phyloP scores from a whole-genome alignment of 495 filamentous ascomycete genomes.

The Talaromyces nanjingensis region DNA sequence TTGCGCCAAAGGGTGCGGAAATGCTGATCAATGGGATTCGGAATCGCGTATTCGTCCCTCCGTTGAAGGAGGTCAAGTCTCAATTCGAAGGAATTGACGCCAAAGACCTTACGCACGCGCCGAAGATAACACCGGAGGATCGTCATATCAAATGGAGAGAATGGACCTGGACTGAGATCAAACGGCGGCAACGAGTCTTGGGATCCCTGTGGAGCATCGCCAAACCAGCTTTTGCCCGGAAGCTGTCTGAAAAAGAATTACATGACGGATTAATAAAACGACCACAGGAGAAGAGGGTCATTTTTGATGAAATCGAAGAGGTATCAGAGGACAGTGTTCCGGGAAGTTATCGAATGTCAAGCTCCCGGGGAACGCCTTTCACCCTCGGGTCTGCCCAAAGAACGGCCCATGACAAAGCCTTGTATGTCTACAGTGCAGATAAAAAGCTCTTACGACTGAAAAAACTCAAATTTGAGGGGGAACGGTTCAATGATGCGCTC shows the following conservation, averaged over 20 bases:
- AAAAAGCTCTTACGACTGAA: slow-evolving; percentile 30
- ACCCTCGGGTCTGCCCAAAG: slow-evolving; percentile 17
- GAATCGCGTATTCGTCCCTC: slow-evolving; percentile 57
- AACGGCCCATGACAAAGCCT: slow-evolving; percentile 20
- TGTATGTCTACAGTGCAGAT: slow-evolving; percentile 35
- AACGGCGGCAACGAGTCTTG: slow-evolving; percentile 41
- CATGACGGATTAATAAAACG: background rate
- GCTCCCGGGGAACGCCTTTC: slow-evolving; percentile 35
- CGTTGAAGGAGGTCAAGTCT: slow-evolving; percentile 37
- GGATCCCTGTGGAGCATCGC: slow-evolving; percentile 49
- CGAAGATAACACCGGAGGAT: slow-evolving; percentile 48
- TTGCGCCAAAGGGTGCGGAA: slow-evolving; percentile 44
- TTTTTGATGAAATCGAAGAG: slow-evolving; percentile 33
- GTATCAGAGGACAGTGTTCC: slow-evolving; percentile 23
- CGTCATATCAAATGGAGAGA: slow-evolving; percentile 46
- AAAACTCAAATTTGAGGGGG: slow-evolving; percentile 39
- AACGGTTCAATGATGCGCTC: slow-evolving; percentile 27
- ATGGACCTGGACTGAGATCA: slow-evolving; percentile 41
- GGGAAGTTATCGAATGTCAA: slow-evolving; percentile 14
- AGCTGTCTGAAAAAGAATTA: slow-evolving; percentile 5
- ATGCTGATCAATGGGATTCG: slow-evolving; percentile 57
- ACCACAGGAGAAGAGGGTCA: slow-evolving; percentile 31
- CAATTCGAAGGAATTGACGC: slow-evolving; percentile 7
- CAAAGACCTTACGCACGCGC: slow-evolving; percentile 31
- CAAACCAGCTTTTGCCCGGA: slow-evolving; percentile 16